Evolutionary conservation across 2,329 filamentous ascomycete species (phyloP).

Genomic region (Aspergillus piperis): DNA sequence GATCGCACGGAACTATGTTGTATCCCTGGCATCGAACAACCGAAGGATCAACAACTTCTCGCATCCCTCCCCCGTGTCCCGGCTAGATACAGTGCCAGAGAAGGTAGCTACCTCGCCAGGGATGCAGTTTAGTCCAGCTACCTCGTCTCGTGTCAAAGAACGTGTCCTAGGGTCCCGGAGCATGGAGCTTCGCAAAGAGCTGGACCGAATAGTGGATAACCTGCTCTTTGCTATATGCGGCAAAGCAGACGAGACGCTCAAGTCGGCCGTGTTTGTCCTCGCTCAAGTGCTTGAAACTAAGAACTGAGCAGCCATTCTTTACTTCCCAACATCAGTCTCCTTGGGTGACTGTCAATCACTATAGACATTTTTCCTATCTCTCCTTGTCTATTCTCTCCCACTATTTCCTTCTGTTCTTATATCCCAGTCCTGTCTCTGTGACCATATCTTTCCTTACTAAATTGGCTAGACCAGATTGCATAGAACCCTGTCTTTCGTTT

Average conservation of each 20-base stretch:
- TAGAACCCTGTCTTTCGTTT: slow-evolving; percentile 6
- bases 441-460: slow-evolving; percentile 1
- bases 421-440: not conserved
- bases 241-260: slow-evolving; percentile 37
- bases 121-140: slow-evolving; percentile 30
- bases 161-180: slow-evolving; percentile 33
- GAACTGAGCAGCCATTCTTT: slow-evolving; percentile 15
- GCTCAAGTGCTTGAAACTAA: slow-evolving; percentile 41
- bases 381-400: not conserved
- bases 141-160: slow-evolving; percentile 31
- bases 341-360: slow-evolving; percentile 9
- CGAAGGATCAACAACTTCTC: slow-evolving; percentile 25
- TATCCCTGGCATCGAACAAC: slow-evolving; percentile 31
- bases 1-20: slow-evolving; percentile 41
- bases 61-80: slow-evolving; percentile 23
- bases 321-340: not conserved
- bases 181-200: slow-evolving; percentile 30
- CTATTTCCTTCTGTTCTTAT: not conserved
- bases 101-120: slow-evolving; percentile 38
- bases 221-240: slow-evolving; percentile 40
- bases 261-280: slow-evolving; percentile 40
- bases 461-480: slow-evolving; percentile 9
- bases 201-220: slow-evolving; percentile 41
- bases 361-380: slow-evolving; percentile 1
- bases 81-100: slow-evolving; percentile 34